Conservation (phyloP, 2,329 filamentous ascomycete species). For the Sarocladiaceae sp. region DNA sequence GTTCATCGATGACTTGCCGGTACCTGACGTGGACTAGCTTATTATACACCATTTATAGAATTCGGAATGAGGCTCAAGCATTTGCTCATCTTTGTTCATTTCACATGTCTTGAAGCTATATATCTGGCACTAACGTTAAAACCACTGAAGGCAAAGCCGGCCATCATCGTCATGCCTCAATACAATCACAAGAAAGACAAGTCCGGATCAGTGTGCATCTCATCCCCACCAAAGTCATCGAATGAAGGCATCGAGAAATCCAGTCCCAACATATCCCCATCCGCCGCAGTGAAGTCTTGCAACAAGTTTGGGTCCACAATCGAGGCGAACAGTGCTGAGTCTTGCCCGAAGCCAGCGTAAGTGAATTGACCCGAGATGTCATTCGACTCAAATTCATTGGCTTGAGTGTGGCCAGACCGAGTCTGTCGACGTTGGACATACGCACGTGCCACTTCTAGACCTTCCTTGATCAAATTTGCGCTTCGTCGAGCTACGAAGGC, state of each 20-base stretch:
- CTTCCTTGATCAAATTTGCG: neutral
- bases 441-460: neutral
- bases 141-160: no score
- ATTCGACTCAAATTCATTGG: neutral
- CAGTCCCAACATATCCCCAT: neutral
- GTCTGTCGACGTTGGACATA: neutral
- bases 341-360: neutral
- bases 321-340: neutral
- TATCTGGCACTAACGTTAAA: no score
- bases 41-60: no score
- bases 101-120: no score
- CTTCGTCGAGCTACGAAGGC: constrained; percentile 3
- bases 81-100: no score
- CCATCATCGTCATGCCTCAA: no score
- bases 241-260: constrained; percentile 4
- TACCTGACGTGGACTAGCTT: no score
- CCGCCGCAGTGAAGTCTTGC: constrained; percentile 3
- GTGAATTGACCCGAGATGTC: constrained; percentile 2
- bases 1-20: neutral
- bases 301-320: constrained; percentile 6
- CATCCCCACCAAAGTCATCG: neutral
- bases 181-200: neutral
- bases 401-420: neutral
- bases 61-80: no score
- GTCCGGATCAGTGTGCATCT: neutral